Conservation (phyloP, 345 rosid species). For the Arabidopsis suecica region DNA sequence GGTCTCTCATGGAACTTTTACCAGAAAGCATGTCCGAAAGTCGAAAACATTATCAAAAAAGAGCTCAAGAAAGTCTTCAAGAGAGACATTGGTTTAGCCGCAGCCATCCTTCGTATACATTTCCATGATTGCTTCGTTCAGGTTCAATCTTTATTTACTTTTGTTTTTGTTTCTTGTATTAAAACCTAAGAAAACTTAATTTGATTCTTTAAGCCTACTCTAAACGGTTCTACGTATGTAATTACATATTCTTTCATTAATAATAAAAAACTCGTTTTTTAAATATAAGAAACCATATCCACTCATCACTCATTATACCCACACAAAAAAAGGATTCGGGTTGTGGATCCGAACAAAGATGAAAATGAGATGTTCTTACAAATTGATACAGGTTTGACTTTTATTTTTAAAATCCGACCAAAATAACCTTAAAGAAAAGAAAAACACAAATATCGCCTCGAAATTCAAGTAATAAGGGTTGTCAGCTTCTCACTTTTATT, state of each 20-base stretch:
- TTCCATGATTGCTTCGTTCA: constrained; percentile 96
- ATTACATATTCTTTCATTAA: background rate
- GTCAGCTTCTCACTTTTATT: background rate
- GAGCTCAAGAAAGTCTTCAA: constrained; percentile 68
- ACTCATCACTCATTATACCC: background rate
- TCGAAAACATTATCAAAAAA: constrained; percentile 59
- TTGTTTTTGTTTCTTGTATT: background rate
- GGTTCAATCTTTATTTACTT: constrained; percentile 49
- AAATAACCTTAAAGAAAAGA: constrained; percentile 8
- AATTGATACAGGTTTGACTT: background rate
- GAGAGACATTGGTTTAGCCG: constrained; percentile 82
- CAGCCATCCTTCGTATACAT: constrained; percentile 89
- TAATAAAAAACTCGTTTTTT: background rate
- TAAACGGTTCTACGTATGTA: background rate
- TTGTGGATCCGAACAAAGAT: background rate
- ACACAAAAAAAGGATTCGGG: background rate
- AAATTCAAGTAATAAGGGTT: background rate
- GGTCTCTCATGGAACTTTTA: constrained; percentile 83
- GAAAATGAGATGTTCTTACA: background rate
- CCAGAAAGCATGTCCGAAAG: constrained; percentile 64
- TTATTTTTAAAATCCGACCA: constrained; percentile 10
- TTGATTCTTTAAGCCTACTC: background rate
- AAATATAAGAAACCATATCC: constrained; percentile 19
- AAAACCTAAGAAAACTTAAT: background rate
- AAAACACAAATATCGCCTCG: constrained; percentile 22